phyloP scores from a whole-genome alignment of 163 green algal genomes.

The Chloromonas sp. region DNA sequence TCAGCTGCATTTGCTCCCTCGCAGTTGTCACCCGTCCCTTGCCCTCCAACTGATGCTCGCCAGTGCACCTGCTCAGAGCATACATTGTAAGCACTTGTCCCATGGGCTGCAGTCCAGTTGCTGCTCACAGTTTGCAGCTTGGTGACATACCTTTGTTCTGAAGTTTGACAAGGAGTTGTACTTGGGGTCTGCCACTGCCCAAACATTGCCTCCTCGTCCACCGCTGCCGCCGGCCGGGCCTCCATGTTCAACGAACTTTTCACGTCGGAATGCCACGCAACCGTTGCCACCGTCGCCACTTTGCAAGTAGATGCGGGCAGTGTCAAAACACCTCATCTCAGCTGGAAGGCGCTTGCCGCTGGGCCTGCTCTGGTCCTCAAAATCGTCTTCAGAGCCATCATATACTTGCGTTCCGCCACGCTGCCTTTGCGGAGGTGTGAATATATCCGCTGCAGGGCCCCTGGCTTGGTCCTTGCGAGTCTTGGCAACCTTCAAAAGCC shows the following conservation, averaged over 20 bases:
- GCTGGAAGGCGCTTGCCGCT: conserved; percentile 53
- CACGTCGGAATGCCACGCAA: conserved; percentile 86
- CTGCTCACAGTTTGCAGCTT: not conserved
- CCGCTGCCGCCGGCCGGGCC: conserved; percentile 84
- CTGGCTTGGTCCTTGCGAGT: not conserved
- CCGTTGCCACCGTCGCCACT: conserved; percentile 84
- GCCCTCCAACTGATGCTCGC: conserved; percentile 32
- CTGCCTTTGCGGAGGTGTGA: too few relatives aligned
- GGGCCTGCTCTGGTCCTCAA: not conserved
- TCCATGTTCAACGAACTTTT: conserved; percentile 88
- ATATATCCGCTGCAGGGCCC: not conserved
- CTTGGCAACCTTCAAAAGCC: conserved; percentile 5
- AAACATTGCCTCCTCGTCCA: conserved; percentile 81
- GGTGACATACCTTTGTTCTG: conserved; percentile 31
- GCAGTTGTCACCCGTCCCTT: conserved; percentile 26
- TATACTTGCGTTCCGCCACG: too few relatives aligned
- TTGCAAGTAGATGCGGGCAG: conserved; percentile 79
- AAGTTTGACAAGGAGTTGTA: conserved; percentile 82
- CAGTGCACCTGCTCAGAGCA: conserved; percentile 38
- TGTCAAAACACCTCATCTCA: conserved; percentile 87
- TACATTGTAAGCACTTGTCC: not conserved
- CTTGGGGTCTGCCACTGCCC: conserved; percentile 65
- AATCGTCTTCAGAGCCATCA: not conserved
- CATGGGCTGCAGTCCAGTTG: not conserved
- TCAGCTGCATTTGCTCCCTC: conserved; percentile 66